Evolutionary conservation across 1,284 basidiomycete species (phyloP).

Genomic region (Ganoderma sinense): DNA sequence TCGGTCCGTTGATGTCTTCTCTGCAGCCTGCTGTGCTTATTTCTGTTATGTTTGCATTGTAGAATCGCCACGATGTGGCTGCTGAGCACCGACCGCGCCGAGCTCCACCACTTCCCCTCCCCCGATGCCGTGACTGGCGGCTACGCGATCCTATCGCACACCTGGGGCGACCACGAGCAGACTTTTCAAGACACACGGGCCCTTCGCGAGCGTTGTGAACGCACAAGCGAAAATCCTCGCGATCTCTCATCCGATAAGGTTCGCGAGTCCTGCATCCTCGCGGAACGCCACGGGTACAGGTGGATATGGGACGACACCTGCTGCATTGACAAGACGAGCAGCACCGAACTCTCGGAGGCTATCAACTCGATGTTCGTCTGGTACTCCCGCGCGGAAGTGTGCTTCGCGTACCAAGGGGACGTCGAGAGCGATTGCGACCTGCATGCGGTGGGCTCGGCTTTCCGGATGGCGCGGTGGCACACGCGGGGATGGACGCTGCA

Average conservation of each 20-base stretch:
- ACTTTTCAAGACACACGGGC: conserved; percentile 9
- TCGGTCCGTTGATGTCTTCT: too few relatives aligned
- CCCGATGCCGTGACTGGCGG: neutral
- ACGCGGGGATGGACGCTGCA: conserved; percentile 25
- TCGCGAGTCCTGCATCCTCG: neutral
- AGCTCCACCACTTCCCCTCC: neutral
- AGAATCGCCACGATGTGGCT: neutral
- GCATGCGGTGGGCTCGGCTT: neutral
- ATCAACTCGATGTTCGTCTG: conserved; percentile 24
- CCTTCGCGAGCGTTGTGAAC: too few relatives aligned
- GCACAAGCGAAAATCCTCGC: too few relatives aligned
- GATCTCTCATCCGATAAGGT: too few relatives aligned
- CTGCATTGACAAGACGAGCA: conserved; percentile 25
- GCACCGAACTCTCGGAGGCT: conserved; percentile 21
- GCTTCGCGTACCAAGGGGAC: conserved; percentile 19
- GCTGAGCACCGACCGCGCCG: neutral
- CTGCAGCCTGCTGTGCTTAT: too few relatives aligned
- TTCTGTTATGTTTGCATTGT: too few relatives aligned
- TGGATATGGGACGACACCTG: conserved; percentile 23
- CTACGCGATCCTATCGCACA: conserved; percentile 12
- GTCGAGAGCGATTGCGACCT: neutral
- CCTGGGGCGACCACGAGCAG: conserved; percentile 6
- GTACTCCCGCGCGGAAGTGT: conserved; percentile 15
- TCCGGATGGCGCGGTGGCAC: conserved; percentile 20
- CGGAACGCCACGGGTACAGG: neutral